Conservation (phyloP, 2,329 filamentous ascomycete genomes). For the Pseudogymnoascus pannorum region DNA sequence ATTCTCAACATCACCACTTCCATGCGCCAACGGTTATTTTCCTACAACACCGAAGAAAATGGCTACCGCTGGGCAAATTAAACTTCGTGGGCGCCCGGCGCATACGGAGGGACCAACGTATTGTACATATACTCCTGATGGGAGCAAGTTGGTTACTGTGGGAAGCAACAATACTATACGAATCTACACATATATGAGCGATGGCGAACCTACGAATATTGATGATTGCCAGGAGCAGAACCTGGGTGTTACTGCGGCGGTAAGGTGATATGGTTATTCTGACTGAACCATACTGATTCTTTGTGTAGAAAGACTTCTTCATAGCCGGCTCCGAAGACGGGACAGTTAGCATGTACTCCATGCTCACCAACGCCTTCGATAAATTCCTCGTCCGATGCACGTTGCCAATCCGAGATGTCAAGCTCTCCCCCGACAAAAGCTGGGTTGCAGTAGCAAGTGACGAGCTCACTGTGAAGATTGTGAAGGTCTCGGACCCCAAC, state of each 20-base stretch:
- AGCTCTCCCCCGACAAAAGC: slow-evolving; percentile 69
- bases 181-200: slow-evolving; percentile 82
- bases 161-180: slow-evolving; percentile 91
- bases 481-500: slow-evolving; percentile 72
- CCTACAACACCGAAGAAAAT: slow-evolving; percentile 19
- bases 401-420: slow-evolving; percentile 80
- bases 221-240: slow-evolving; percentile 89
- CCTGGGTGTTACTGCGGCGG: slow-evolving; percentile 65
- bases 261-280: slow-evolving; percentile 26
- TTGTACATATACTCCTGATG: slow-evolving; percentile 83
- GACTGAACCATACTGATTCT: slow-evolving; percentile 14
- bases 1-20: slow-evolving; percentile 12
- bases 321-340: slow-evolving; percentile 89
- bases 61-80: slow-evolving; percentile 31
- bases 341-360: slow-evolving; percentile 88
- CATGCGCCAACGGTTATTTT: slow-evolving; percentile 12
- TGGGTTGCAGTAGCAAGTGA: slow-evolving; percentile 98
- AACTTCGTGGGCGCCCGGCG: slow-evolving; percentile 58
- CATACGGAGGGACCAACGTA: slow-evolving; percentile 83
- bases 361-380: slow-evolving; percentile 66
- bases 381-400: slow-evolving; percentile 75
- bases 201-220: slow-evolving; percentile 86
- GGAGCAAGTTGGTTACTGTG: slow-evolving; percentile 78
- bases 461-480: slow-evolving; percentile 83
- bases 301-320: slow-evolving; percentile 64